Percentiles rank a stretch among this genome's conserved stretches.
These are phyloP conservation scores for Physocladia obscura DNA, from an alignment of 192 early-diverging fungal species.

Conservation along the genomic window DNA sequence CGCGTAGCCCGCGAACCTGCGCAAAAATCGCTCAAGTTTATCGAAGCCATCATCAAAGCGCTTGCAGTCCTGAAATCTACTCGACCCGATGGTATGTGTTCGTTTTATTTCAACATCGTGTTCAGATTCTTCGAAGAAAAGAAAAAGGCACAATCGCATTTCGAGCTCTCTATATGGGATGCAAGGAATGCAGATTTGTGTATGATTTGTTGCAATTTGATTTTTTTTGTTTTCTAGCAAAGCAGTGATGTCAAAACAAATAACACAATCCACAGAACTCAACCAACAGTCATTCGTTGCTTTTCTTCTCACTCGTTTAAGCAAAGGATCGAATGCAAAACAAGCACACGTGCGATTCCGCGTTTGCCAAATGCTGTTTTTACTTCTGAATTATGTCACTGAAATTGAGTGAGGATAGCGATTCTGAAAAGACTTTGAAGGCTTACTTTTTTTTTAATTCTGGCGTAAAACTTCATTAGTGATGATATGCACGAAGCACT, in stretches of 20 bases:
- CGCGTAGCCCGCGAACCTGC: conserved; percentile 12
- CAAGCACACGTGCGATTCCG: conserved; percentile 21
- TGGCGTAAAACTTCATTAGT: conserved; percentile 1
- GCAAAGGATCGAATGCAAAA: neutral
- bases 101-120: too few species aligned
- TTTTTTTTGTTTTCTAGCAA: too few species aligned
- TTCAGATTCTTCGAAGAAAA: too few species aligned
- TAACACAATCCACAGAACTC: neutral
- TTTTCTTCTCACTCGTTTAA: conserved; percentile 5
- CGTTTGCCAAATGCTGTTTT: conserved; percentile 22
- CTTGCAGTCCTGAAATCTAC: too few species aligned
- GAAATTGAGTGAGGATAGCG: conserved; percentile 19
- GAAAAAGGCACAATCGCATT: too few species aligned
- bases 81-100: too few species aligned
- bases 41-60: conserved; percentile 6
- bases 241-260: too few species aligned
- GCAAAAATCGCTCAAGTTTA: conserved; percentile 3
- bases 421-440: neutral
- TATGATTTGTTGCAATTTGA: too few species aligned
- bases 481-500: conserved; percentile 17
- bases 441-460: too few species aligned
- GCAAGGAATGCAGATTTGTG: too few species aligned
- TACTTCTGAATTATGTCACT: conserved; percentile 16
- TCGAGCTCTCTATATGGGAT: too few species aligned
- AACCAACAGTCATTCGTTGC: neutral